These are phyloP conservation scores for Zoysia pacifica DNA, from an alignment of 176 grass and related monocot species.

Conservation along the genomic window DNA sequence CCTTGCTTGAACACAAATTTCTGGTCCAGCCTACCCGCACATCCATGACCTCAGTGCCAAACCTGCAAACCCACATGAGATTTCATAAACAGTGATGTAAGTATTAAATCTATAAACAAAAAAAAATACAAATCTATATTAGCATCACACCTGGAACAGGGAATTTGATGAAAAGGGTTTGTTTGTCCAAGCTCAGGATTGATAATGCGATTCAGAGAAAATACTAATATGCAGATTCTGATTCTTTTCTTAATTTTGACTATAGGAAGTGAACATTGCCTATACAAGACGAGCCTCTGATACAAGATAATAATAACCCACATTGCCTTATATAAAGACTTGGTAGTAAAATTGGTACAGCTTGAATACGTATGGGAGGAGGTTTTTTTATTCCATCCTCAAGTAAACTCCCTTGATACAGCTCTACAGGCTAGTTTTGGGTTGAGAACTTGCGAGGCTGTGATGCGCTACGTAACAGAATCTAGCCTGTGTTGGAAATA, in stretches of 20 bases:
- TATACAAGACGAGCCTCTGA: conserved; percentile 4
- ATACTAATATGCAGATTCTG: background rate
- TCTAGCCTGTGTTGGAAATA: background rate
- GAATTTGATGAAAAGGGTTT: background rate
- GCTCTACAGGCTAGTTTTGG: background rate
- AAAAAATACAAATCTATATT: background rate
- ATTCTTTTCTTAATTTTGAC: background rate
- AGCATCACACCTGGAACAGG: background rate
- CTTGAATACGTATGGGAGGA: background rate
- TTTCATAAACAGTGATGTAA: background rate
- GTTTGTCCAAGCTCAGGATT: background rate
- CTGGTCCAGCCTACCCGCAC: conserved; percentile 78
- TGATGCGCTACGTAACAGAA: background rate
- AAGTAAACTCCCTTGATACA: background rate
- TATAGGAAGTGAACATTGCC: background rate
- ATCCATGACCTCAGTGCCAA: conserved; percentile 77
- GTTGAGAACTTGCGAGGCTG: background rate
- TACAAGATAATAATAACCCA: background rate
- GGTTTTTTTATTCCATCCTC: background rate
- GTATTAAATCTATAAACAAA: background rate
- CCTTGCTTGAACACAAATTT: conserved; percentile 61
- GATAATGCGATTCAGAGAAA: background rate
- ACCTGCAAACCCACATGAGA: conserved; percentile 49
- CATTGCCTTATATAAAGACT: background rate
- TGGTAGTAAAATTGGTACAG: background rate